Conservation (phyloP, 2,329 filamentous ascomycete genomes). For the Venturia nashicola region DNA sequence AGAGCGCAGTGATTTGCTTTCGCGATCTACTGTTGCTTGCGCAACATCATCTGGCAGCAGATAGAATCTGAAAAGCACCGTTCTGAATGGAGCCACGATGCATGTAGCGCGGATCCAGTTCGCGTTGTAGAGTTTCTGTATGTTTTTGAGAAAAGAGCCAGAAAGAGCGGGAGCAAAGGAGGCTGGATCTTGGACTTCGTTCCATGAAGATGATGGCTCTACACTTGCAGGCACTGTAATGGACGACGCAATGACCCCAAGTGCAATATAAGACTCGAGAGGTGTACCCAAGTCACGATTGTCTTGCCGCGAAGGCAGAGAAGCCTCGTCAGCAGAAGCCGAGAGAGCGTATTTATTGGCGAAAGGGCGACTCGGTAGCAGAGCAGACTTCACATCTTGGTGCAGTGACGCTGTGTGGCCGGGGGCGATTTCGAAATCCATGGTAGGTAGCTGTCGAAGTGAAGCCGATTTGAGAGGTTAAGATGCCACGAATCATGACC, state of each 20-base stretch:
- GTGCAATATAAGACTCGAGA: background rate
- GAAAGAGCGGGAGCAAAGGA: background rate
- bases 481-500: background rate
- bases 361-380: background rate
- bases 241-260: background rate
- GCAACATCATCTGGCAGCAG: slow-evolving; percentile 8
- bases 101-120: slow-evolving; percentile 20
- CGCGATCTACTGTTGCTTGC: slow-evolving; percentile 1
- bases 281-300: background rate
- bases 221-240: background rate
- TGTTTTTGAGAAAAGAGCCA: background rate
- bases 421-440: background rate
- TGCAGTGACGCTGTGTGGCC: background rate
- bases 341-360: background rate
- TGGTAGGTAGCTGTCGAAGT: background rate
- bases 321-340: background rate
- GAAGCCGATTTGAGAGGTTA: background rate
- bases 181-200: background rate
- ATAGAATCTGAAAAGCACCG: slow-evolving; percentile 6
- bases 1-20: slow-evolving; percentile 15
- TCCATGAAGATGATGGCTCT: background rate
- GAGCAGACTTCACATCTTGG: background rate
- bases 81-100: background rate
- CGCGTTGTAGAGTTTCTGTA: slow-evolving; percentile 19
- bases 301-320: background rate